A percentile compares a stretch with the other conserved stretches of the same genome.
Evolutionary conservation across 1,284 basidiomycete species (phyloP).

Genomic region (Clitocybe nebularis): DNA sequence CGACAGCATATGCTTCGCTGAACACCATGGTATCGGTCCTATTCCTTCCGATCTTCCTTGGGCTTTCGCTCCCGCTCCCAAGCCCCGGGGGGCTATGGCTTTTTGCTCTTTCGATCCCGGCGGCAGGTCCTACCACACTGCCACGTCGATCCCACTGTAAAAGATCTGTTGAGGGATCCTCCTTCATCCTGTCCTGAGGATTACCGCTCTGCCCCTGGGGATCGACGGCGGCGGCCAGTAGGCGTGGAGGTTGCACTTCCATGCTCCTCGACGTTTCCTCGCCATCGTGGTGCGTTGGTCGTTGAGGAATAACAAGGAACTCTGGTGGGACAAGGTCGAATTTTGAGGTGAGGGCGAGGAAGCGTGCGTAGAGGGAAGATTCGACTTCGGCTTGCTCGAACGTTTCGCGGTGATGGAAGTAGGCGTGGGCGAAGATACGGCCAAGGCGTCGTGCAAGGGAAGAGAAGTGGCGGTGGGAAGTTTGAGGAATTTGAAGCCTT

Average conservation of each 20-base stretch:
- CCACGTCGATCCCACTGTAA: conserved; percentile 12
- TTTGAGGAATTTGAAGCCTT: conserved; percentile 75
- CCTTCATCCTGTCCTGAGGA: not conserved
- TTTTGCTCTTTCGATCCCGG: conserved; percentile 18
- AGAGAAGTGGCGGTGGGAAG: conserved; percentile 84
- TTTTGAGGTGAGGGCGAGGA: conserved; percentile 76
- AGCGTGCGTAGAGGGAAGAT: conserved; percentile 88
- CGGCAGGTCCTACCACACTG: conserved; percentile 1
- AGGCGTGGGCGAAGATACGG: conserved; percentile 94
- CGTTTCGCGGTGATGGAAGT: conserved; percentile 88
- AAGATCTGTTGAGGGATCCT: not conserved
- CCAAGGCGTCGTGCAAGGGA: conserved; percentile 86
- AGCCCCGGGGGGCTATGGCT: conserved; percentile 27
- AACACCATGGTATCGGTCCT: conserved; percentile 78
- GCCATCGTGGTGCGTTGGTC: conserved; percentile 19
- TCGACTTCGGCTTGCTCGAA: conserved; percentile 91
- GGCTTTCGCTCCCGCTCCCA: conserved; percentile 36
- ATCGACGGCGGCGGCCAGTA: conserved; percentile 44
- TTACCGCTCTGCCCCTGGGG: conserved; percentile 15
- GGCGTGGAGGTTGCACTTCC: conserved; percentile 43
- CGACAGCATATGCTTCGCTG: conserved; percentile 42
- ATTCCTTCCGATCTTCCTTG: conserved; percentile 52
- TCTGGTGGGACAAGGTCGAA: conserved; percentile 82
- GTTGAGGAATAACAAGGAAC: conserved; percentile 71
- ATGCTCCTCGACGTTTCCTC: conserved; percentile 19